A percentile compares a stretch with the other conserved stretches of the same genome.
Conservation (phyloP, 164 flowering plant species). For the Kalanchoe fedtschenkoi region DNA sequence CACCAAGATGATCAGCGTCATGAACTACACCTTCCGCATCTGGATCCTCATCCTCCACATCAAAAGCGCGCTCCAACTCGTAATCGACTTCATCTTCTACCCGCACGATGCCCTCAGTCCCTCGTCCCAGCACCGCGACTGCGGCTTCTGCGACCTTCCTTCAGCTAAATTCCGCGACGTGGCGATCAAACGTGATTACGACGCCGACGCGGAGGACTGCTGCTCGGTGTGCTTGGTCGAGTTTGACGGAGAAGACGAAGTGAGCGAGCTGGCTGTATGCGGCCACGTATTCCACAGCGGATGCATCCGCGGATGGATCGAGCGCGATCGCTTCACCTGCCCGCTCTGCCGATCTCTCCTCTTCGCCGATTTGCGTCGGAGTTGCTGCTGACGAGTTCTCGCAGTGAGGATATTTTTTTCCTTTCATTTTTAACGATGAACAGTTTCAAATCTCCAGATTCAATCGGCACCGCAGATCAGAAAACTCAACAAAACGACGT, state of each 20-base stretch:
- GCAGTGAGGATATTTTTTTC: too few species aligned
- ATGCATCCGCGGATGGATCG: neutral
- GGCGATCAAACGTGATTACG: neutral
- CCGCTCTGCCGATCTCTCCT: neutral
- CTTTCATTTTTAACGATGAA: too few species aligned
- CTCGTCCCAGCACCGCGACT: neutral
- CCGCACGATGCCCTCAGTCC: slow-evolving; percentile 2
- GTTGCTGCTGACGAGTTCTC: neutral
- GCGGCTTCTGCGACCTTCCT: neutral
- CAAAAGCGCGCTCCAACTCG: neutral
- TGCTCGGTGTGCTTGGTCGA: slow-evolving; percentile 2
- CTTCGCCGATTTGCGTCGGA: neutral
- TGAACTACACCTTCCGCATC: slow-evolving; percentile 5
- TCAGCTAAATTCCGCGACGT: neutral
- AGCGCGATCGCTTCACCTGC: slow-evolving; percentile 3
- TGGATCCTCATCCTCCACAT: slow-evolving; percentile 3
- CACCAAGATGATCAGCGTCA: neutral
- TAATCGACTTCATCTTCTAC: neutral
- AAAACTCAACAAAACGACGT: too few species aligned
- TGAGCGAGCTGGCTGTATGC: neutral
- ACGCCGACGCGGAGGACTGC: neutral
- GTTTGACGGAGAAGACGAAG: slow-evolving; percentile 2
- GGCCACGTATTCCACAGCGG: neutral
- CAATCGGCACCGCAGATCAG: too few species aligned
- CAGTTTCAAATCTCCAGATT: too few species aligned